phyloP scores from a whole-genome alignment of 1,284 basidiomycete genomes.

The Xanthoconium separans region DNA sequence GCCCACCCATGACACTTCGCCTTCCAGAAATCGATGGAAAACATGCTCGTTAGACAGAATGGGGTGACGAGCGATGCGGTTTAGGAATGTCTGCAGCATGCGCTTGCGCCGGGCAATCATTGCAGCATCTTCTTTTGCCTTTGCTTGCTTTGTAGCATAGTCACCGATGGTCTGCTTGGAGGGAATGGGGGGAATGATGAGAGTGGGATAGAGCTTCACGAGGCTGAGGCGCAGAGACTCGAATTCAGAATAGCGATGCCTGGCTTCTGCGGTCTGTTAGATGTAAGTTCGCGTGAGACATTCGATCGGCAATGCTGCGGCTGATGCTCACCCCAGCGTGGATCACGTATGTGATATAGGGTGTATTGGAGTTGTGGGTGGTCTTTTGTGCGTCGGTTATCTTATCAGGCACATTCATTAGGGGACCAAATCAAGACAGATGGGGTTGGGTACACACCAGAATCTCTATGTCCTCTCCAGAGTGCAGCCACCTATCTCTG shows the following conservation, averaged over 20 bases:
- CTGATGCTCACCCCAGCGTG: slow-evolving; percentile 69
- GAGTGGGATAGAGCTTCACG: slow-evolving; percentile 88
- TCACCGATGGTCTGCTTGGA: slow-evolving; percentile 95
- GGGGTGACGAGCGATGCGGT: slow-evolving; percentile 85
- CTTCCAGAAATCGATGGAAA: slow-evolving; percentile 93
- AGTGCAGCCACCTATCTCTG: slow-evolving; percentile 73
- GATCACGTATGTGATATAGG: slow-evolving; percentile 96
- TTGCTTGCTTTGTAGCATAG: slow-evolving; percentile 96
- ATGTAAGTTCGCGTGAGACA: slow-evolving; percentile 8
- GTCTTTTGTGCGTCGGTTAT: slow-evolving; percentile 97
- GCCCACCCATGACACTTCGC: slow-evolving; percentile 91
- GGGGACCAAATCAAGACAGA: not conserved
- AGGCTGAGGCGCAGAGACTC: slow-evolving; percentile 88
- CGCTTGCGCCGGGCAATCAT: slow-evolving; percentile 92
- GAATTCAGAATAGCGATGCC: slow-evolving; percentile 96
- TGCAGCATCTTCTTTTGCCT: slow-evolving; percentile 94
- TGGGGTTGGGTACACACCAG: slow-evolving; percentile 46
- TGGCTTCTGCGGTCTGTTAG: slow-evolving; percentile 73
- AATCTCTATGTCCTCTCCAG: slow-evolving; percentile 78
- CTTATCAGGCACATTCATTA: slow-evolving; percentile 42
- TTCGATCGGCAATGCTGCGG: not conserved
- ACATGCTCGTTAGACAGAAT: slow-evolving; percentile 94
- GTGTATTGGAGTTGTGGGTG: slow-evolving; percentile 77
- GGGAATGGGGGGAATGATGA: slow-evolving; percentile 97
- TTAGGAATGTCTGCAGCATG: slow-evolving; percentile 94